A percentile compares a stretch with the other conserved stretches of the same genome.
These are phyloP conservation scores for Inga oerstediana DNA, from an alignment of 306 rosid genomes.

Conservation along the genomic window DNA sequence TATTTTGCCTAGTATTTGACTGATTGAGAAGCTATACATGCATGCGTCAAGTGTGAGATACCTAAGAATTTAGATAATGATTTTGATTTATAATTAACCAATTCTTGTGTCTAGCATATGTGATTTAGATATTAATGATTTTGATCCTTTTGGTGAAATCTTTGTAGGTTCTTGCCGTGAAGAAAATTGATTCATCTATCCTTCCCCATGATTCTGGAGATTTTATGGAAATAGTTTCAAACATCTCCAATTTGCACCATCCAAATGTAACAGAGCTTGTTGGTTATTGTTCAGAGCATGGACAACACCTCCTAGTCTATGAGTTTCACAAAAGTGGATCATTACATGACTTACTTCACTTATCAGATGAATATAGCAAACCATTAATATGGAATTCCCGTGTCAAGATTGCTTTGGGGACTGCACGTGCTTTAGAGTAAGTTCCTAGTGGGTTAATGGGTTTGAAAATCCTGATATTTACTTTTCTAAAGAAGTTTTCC, in stretches of 20 bases:
- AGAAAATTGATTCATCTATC: constrained; percentile 85
- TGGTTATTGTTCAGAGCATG: constrained; percentile 98
- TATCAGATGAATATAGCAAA: constrained; percentile 80
- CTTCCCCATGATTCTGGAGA: constrained; percentile 61
- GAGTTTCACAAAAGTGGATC: constrained; percentile 93
- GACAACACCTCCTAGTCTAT: constrained; percentile 82
- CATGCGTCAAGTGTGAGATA: not conserved
- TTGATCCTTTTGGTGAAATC: constrained; percentile 30
- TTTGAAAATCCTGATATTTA: constrained; percentile 20
- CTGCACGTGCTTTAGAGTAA: constrained; percentile 97
- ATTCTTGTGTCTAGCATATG: constrained; percentile 15
- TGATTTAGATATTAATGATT: constrained; percentile 23
- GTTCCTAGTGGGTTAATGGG: constrained; percentile 39
- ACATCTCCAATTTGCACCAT: constrained; percentile 80
- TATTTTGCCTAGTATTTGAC: constrained; percentile 10
- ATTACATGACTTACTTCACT: constrained; percentile 85
- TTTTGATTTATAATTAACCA: not conserved
- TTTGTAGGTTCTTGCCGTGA: constrained; percentile 89
- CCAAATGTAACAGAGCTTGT: constrained; percentile 87
- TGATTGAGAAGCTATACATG: not conserved
- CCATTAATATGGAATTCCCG: constrained; percentile 97
- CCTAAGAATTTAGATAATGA: not conserved
- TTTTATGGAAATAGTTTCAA: constrained; percentile 73
- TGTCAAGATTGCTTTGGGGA: constrained; percentile 95
- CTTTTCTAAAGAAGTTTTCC: constrained; percentile 18